Conservation (phyloP, 1,284 basidiomycete genomes). For the Apiotrichum montevideense region DNA sequence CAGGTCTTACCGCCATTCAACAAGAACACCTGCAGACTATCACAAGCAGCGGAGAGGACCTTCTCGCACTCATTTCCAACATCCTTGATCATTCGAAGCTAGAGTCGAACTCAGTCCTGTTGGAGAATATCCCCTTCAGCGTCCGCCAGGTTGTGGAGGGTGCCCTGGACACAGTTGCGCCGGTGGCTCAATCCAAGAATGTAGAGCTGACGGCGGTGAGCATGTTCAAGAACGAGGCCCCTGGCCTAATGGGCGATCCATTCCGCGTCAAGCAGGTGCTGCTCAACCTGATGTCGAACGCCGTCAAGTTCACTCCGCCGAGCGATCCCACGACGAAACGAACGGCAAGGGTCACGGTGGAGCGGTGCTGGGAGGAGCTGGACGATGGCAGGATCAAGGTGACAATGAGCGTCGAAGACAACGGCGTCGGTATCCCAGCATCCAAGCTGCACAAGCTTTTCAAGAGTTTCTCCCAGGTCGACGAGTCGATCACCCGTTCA, state of each 20-base stretch:
- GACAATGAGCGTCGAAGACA: conserved; percentile 31
- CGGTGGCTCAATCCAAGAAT: conserved; percentile 36
- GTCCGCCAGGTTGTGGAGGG: conserved; percentile 41
- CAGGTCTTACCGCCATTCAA: conserved; percentile 43
- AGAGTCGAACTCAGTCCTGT: conserved; percentile 45
- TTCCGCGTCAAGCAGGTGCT: conserved; percentile 42
- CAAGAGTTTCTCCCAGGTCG: conserved; percentile 43
- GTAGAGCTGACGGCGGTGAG: conserved; percentile 37
- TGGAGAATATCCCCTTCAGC: conserved; percentile 47
- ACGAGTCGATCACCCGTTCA: conserved; percentile 39
- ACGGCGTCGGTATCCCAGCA: conserved; percentile 35
- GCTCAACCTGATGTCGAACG: conserved; percentile 38
- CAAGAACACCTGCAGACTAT: conserved; percentile 49
- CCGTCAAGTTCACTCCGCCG: conserved; percentile 39
- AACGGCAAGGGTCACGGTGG: conserved; percentile 28
- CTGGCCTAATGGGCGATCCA: conserved; percentile 34
- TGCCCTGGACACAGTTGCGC: conserved; percentile 38
- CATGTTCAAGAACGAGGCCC: conserved; percentile 32
- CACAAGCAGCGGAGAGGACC: conserved; percentile 46
- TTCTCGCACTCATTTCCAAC: conserved; percentile 49
- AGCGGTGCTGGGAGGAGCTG: conserved; percentile 22
- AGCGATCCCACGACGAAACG: conserved; percentile 1
- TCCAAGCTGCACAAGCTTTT: conserved; percentile 41
- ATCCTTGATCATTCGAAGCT: conserved; percentile 49
- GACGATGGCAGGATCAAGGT: conserved; percentile 22